Base-by-base conservation (phyloP, 768 basidiomycete genomes). In the Pulveroboletus sp. region DNA sequence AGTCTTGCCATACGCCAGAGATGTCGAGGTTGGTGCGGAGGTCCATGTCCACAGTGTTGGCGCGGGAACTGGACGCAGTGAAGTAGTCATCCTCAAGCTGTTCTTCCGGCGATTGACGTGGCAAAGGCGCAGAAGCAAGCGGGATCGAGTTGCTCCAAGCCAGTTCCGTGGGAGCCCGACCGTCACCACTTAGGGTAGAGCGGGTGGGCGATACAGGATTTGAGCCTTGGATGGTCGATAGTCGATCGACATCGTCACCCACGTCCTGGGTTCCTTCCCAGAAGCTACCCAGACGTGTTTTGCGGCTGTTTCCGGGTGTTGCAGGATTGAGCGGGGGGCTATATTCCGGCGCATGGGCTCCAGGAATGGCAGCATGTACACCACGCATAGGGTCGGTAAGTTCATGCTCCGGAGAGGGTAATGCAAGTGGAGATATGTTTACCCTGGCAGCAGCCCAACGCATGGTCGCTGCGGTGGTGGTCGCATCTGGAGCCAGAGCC, bases 381-480 rank as follows among this genome's bases (percentile, higher is more conserved):
- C 82, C 81, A 32, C 88, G 82, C 82, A 97, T 84, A 0, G 94
- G 94, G 67, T 97, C 94, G 10, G 85, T 85, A 21, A 95, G 78
- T 62, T 97, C 94, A 57, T 88, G 84, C 62, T 97, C 94, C 0
- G 94, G 94, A 11, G 87, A 90, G 2, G 94, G 93, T 1, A 94
- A 75, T 0, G 90, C 84, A 21, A 97, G 75, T 0, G 94, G 94
- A 0, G 90, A 85, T 46, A 97, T 82, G 57, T 90, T 82, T 10
- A 91, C 83, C 20, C 86, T 76, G 10, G 87, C 80, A 3, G 84
- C 90, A n/a, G 91, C 91, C 78, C 83, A 84, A 32, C 90, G 86
- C 70, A 94, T 82, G 1, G 90, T 84, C 0, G 91, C 90, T 1
- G 88, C 90, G 3, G 84, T 73, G 0, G 86, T 79, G 19, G 81